Conservation (phyloP, 2,329 filamentous ascomycete genomes). For the Massarina eburnea region DNA sequence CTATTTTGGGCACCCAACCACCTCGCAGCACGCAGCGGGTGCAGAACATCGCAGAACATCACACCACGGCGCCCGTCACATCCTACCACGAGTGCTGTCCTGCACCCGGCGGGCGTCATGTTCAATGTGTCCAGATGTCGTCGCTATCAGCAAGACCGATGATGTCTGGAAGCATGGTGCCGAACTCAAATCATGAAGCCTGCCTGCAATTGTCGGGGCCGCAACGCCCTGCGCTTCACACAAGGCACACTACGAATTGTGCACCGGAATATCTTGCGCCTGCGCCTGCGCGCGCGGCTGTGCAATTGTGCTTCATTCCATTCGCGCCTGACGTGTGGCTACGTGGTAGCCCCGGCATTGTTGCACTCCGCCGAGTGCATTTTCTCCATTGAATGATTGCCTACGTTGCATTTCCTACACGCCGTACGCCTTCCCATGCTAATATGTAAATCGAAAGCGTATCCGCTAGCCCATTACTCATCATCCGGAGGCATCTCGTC, state of each 20-base stretch:
- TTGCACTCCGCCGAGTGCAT: constrained; percentile 2
- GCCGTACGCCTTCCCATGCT: constrained; percentile 8
- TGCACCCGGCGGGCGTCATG: no score
- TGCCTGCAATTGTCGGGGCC: background rate
- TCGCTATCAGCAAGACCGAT: no score
- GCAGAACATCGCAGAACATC: background rate
- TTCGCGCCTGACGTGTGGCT: background rate
- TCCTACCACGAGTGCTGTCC: no score
- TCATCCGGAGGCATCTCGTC: constrained; percentile 97
- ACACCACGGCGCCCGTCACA: no score
- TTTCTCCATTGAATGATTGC: background rate
- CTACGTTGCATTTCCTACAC: constrained; percentile 5
- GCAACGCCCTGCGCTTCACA: no score
- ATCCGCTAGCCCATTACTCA: constrained; percentile 59
- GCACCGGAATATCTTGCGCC: background rate
- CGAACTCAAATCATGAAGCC: no score
- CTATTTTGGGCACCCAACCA: constrained; percentile 3
- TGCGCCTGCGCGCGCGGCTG: background rate
- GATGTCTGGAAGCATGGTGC: no score
- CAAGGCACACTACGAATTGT: background rate
- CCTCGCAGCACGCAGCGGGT: background rate
- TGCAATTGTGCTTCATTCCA: background rate
- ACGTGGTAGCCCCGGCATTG: background rate
- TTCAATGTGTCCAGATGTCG: no score
- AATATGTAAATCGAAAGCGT: constrained; percentile 7